These are phyloP conservation scores for Microstegium vimineum DNA, from an alignment of 176 grass and related monocot species.

Conservation along the genomic window DNA sequence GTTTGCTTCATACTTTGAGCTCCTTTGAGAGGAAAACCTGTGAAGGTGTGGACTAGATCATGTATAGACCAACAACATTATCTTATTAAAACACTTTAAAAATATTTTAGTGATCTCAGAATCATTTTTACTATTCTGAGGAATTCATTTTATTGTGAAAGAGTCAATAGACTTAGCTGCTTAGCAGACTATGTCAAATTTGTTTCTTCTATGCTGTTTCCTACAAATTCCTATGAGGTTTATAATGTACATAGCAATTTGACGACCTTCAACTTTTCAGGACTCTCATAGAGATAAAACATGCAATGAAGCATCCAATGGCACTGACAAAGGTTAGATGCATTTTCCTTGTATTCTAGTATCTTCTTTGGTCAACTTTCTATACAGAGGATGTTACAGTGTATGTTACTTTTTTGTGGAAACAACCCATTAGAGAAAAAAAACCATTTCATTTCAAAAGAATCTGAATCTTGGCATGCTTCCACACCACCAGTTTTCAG, in stretches of 20 bases:
- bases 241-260: background rate
- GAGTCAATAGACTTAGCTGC: background rate
- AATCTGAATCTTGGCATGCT: background rate
- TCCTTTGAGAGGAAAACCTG: background rate
- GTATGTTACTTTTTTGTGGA: background rate
- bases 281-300: slow-evolving; percentile 14
- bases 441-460: background rate
- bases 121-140: background rate
- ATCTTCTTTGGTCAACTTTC: background rate
- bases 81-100: background rate
- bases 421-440: background rate
- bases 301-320: background rate
- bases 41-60: background rate
- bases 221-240: background rate
- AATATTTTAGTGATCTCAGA: background rate
- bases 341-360: slow-evolving; percentile 4
- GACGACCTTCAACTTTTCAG: slow-evolving; percentile 31
- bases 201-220: background rate
- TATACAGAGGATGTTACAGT: background rate
- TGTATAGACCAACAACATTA: background rate
- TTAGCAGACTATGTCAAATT: background rate
- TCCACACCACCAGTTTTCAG: background rate
- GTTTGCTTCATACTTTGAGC: slow-evolving; percentile 9
- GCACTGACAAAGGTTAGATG: slow-evolving; percentile 30
- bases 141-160: slow-evolving; percentile 3